A percentile compares a stretch with the other conserved stretches of the same genome.
Conservation (phyloP, 2,329 filamentous ascomycete species). For the Cadophora malorum region DNA sequence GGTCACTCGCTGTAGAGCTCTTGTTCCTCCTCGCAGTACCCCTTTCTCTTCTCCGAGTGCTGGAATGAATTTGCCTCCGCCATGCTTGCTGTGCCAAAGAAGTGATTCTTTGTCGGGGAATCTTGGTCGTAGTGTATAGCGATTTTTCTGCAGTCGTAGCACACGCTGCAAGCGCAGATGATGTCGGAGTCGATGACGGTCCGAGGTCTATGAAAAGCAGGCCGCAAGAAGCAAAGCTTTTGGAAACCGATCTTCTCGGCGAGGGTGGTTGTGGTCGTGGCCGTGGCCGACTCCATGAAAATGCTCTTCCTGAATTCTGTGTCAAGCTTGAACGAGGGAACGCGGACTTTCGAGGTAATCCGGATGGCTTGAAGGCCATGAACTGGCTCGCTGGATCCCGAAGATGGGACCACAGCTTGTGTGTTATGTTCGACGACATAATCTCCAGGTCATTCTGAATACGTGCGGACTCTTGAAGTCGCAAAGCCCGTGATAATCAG, state of each 20-base stretch:
- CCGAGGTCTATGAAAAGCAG: conserved; percentile 56
- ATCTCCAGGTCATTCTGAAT: conserved; percentile 52
- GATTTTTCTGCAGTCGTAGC: conserved; percentile 36
- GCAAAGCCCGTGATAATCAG: conserved; percentile 22
- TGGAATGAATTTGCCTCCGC: conserved; percentile 43
- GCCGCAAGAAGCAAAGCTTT: conserved; percentile 61
- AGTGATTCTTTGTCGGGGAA: conserved; percentile 27
- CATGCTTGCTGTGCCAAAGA: conserved; percentile 38
- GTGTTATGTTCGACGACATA: conserved; percentile 55
- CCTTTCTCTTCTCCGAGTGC: conserved; percentile 37
- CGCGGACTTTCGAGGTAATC: conserved; percentile 26
- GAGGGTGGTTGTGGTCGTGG: conserved; percentile 43
- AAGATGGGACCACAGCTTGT: conserved; percentile 53
- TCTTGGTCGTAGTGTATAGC: conserved; percentile 32
- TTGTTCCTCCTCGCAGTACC: conserved; percentile 41
- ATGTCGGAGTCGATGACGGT: conserved; percentile 48
- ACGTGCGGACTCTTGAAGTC: conserved; percentile 41
- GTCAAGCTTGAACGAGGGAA: conserved; percentile 26
- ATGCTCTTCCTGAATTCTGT: conserved; percentile 29
- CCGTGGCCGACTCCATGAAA: conserved; percentile 34
- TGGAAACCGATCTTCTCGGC: conserved; percentile 48
- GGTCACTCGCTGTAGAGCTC: conserved; percentile 42
- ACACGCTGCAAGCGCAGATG: conserved; percentile 39
- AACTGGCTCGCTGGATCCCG: conserved; percentile 43
- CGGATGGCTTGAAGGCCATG: conserved; percentile 31